These are phyloP conservation scores for Rhodotorula sp. DNA, from an alignment of 1,284 basidiomycete species.

Conservation along the genomic window DNA sequence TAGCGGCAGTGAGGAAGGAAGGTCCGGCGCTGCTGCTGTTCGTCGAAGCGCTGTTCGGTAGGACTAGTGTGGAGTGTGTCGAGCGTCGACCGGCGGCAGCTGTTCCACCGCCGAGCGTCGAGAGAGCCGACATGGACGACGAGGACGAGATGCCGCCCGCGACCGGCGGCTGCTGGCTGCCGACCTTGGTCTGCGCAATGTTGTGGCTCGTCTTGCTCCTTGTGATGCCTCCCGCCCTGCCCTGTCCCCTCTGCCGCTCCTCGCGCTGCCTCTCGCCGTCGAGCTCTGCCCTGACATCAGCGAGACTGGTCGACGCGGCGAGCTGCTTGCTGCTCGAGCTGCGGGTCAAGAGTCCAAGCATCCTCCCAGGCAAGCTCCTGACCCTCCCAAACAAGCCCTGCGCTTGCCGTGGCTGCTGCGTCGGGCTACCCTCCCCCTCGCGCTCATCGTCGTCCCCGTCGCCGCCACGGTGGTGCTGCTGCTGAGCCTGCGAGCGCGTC, in stretches of 20 bases:
- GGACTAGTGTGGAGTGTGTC: slow-evolving; percentile 30
- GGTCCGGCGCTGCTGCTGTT: slow-evolving; percentile 1
- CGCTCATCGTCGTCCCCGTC: background rate
- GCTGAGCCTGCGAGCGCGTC: slow-evolving; percentile 6
- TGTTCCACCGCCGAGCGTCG: slow-evolving; percentile 4
- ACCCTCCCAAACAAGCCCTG: slow-evolving; percentile 24
- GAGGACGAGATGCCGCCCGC: slow-evolving; percentile 13
- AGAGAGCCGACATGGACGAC: slow-evolving; percentile 33
- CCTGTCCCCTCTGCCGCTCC: background rate
- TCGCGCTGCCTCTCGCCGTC: slow-evolving; percentile 9
- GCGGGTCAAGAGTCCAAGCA: slow-evolving; percentile 24
- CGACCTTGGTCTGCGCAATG: background rate
- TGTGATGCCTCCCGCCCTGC: slow-evolving; percentile 3
- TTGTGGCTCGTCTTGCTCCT: slow-evolving; percentile 21
- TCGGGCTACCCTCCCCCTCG: background rate
- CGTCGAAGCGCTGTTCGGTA: slow-evolving; percentile 11
- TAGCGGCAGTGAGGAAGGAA: slow-evolving; percentile 24
- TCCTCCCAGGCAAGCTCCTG: slow-evolving; percentile 23
- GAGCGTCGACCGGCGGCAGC: slow-evolving; percentile 1
- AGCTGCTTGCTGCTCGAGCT: slow-evolving; percentile 11
- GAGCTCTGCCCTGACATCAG: slow-evolving; percentile 27
- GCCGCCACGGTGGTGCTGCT: background rate
- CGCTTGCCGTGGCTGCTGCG: background rate
- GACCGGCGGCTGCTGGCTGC: background rate
- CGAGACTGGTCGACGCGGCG: slow-evolving; percentile 16